Evolutionary conservation across 2,329 filamentous ascomycete genomes (phyloP).

Genomic region (Plenodomus tracheiphilus): DNA sequence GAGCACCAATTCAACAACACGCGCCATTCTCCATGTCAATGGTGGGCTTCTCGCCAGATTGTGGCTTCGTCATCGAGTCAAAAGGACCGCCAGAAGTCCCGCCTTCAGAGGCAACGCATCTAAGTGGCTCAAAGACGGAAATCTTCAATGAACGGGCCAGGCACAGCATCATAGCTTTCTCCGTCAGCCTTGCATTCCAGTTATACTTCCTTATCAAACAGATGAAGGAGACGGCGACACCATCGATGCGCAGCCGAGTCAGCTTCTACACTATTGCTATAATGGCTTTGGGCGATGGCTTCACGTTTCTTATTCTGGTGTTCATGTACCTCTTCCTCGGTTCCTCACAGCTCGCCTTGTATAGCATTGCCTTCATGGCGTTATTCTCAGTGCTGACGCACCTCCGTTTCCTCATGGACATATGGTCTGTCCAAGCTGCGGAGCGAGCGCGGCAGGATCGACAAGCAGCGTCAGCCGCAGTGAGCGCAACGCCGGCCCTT

Average conservation of each 20-base stretch:
- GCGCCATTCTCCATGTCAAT: slow-evolving; percentile 62
- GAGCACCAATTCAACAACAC: slow-evolving; percentile 56
- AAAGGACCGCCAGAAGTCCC: slow-evolving; percentile 61
- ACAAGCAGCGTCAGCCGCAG: slow-evolving; percentile 44
- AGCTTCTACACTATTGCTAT: slow-evolving; percentile 67
- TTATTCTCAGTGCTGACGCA: slow-evolving; percentile 65
- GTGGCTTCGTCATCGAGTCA: slow-evolving; percentile 66
- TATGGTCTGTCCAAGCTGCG: slow-evolving; percentile 66
- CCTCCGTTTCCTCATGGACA: slow-evolving; percentile 67
- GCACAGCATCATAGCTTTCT: slow-evolving; percentile 58
- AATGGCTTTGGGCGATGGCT: slow-evolving; percentile 64
- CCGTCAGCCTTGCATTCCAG: slow-evolving; percentile 55
- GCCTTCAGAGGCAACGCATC: slow-evolving; percentile 55
- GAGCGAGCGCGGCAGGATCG: slow-evolving; percentile 50
- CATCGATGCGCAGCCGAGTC: slow-evolving; percentile 65
- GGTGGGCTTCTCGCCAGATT: slow-evolving; percentile 66
- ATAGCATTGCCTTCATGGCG: slow-evolving; percentile 61
- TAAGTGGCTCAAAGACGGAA: slow-evolving; percentile 62
- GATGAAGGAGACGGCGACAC: slow-evolving; percentile 66
- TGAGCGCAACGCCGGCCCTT: slow-evolving; percentile 16
- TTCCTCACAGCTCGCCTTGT: slow-evolving; percentile 59
- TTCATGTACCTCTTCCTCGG: slow-evolving; percentile 57
- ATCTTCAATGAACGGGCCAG: slow-evolving; percentile 56
- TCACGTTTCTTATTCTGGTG: slow-evolving; percentile 59
- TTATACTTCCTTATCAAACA: slow-evolving; percentile 62